phyloP scores from a whole-genome alignment of 768 basidiomycete species.

The Podaxis sp. region DNA sequence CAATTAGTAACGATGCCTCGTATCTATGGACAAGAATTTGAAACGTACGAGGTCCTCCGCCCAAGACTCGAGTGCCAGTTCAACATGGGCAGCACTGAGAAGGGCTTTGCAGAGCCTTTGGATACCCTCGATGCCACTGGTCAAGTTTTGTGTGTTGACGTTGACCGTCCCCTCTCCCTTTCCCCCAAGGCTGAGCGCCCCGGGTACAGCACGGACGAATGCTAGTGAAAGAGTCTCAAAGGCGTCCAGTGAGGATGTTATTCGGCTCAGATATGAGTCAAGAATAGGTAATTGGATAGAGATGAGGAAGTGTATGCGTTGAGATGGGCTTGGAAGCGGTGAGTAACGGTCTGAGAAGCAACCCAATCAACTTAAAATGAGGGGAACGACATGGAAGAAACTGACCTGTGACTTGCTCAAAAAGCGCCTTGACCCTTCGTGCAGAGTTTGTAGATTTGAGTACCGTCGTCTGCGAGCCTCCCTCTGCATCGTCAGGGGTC shows the following conservation, averaged over 20 bases:
- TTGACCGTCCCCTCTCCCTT: constrained; percentile 38
- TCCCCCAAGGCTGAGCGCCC: constrained; percentile 65
- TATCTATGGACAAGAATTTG: constrained; percentile 2
- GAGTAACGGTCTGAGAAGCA: constrained; percentile 79
- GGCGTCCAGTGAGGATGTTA: constrained; percentile 85
- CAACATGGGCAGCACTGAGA: constrained; percentile 76
- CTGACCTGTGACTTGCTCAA: constrained; percentile 90
- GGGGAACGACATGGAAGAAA: not conserved
- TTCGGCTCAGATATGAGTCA: constrained; percentile 71
- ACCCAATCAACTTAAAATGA: not conserved
- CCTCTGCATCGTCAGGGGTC: constrained; percentile 59
- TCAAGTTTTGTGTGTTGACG: constrained; percentile 63
- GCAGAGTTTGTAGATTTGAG: constrained; percentile 81
- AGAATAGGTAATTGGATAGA: constrained; percentile 84
- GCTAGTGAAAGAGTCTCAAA: constrained; percentile 90
- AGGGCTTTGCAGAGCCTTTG: constrained; percentile 84
- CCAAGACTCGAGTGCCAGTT: constrained; percentile 72
- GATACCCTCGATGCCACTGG: constrained; percentile 81
- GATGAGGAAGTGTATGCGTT: constrained; percentile 82
- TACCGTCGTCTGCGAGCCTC: constrained; percentile 38
- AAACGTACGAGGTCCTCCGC: constrained; percentile 81
- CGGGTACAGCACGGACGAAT: constrained; percentile 89
- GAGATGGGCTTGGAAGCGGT: constrained; percentile 72
- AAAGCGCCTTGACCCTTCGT: constrained; percentile 74
- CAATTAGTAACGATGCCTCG: not conserved